Evolutionary conservation across 2,329 filamentous ascomycete species (phyloP), one percentile per base, ranked within the genome.

Genomic region (Cordyceps pruinosa): DNA sequence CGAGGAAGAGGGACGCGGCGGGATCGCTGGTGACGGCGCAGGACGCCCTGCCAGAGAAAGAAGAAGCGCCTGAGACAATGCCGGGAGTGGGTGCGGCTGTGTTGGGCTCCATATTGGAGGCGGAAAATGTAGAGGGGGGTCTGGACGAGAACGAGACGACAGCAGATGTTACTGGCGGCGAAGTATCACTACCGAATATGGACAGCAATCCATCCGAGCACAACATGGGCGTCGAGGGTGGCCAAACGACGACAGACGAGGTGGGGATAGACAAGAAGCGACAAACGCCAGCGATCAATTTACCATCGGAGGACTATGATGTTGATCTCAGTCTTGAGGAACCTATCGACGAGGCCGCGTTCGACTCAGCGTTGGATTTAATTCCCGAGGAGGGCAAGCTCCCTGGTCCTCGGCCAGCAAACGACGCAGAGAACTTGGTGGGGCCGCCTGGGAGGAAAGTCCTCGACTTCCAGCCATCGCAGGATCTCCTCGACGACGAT

Each of bases 1-100:
- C 58, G 1, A 71, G 62, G 54, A 72, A 72, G 62, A 68, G 68
- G 6, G 69, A 67, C 3, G 53, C 39, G 25, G 60, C 60, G 4
- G 56, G 64, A 23, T 12, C 39, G 61, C 46, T 59, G 56, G 37
- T 60, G 13, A n/a, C 25, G 15, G 4, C 37, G 23, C 23, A 32
- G 23, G 17, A 39, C 32, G 47, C 10, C 2, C 15, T 7, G 41
- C 5, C 12, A 23, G 59, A 59, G 8, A 25, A 57, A 2, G 49
- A 57, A 52, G 32, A 25, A 15, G 12, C 30, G n/a, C 54, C 39
- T n/a, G 41, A 52, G 17, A n/a, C 23, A 46, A 56, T 15, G 46
- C 34, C 7, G 15, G n/a, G 28, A 44, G 13, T 23, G 49, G 37
- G 32, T 15, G 2, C 15, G 12, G 15, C 35, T 9, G 45, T 7